Conservation (phyloP, 306 rosid species). For the Quillaja saponaria region DNA sequence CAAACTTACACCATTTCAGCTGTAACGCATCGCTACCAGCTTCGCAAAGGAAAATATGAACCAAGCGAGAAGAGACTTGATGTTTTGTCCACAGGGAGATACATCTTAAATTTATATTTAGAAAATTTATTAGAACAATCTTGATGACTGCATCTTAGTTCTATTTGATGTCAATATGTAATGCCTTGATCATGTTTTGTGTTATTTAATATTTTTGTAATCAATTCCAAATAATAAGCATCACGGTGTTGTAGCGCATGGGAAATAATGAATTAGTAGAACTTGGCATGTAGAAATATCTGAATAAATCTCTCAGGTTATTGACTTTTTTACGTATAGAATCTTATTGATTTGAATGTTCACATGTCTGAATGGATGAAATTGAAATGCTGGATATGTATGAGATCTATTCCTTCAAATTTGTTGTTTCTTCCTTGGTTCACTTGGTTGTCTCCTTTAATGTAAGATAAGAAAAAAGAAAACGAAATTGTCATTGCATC, state of each 20-base stretch:
- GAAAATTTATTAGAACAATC: conserved; percentile 78
- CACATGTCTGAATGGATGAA: neutral
- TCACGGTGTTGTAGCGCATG: neutral
- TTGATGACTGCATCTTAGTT: conserved; percentile 36
- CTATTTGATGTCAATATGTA: conserved; percentile 26
- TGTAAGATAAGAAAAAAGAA: no score
- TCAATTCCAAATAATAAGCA: neutral
- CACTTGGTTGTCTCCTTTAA: no score
- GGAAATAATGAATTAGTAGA: no score
- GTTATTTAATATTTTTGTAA: conserved; percentile 6
- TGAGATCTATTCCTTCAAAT: no score
- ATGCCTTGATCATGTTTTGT: conserved; percentile 19
- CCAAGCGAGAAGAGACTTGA: conserved; percentile 90
- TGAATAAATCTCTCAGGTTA: no score
- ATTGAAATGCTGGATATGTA: no score
- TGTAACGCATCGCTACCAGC: conserved; percentile 86
- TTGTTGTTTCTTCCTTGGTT: no score
- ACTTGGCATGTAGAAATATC: no score
- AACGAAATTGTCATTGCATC: no score
- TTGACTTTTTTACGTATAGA: no score
- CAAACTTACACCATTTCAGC: conserved; percentile 84
- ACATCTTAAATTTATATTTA: conserved; percentile 74
- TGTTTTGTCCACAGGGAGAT: conserved; percentile 92
- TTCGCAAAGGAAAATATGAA: conserved; percentile 91
- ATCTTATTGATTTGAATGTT: no score